Conservation (phyloP, 2,329 filamentous ascomycete genomes). For the Colletotrichum zoysiae region DNA sequence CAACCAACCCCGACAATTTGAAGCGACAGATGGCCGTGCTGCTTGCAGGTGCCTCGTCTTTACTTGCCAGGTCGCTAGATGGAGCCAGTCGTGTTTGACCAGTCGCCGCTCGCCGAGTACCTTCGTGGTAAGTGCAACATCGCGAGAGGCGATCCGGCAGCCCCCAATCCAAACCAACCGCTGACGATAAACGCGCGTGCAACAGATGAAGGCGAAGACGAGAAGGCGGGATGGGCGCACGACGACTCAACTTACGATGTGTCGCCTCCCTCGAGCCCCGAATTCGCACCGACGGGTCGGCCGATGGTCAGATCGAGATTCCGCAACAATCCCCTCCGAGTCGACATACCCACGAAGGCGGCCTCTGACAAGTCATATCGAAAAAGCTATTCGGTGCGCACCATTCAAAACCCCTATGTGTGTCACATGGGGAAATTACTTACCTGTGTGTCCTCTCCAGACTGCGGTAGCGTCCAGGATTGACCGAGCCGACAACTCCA, state of each 20-base stretch:
- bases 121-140: constrained; percentile 78
- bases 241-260: constrained; percentile 55
- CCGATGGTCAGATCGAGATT: constrained; percentile 67
- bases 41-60: constrained; percentile 37
- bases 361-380: constrained; percentile 59
- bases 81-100: constrained; percentile 89
- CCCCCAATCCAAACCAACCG: constrained; percentile 30
- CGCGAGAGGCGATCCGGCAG: constrained; percentile 1
- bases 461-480: constrained; percentile 78
- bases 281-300: constrained; percentile 69
- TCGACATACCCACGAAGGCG: constrained; percentile 56
- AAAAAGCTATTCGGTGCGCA: constrained; percentile 65
- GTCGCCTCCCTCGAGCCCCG: constrained; percentile 62
- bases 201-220: constrained; percentile 64
- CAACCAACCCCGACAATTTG: constrained; percentile 27
- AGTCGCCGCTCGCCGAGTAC: constrained; percentile 89
- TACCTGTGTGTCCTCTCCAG: constrained; percentile 55
- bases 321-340: constrained; percentile 60
- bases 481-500: constrained; percentile 82
- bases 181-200: constrained; percentile 42
- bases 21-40: constrained; percentile 41
- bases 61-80: constrained; percentile 59
- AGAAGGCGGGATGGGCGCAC: constrained; percentile 61
- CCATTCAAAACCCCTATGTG: constrained; percentile 31
- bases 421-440: constrained; percentile 43